phyloP scores from a whole-genome alignment of 129 eudicot genomes.

The Artemisia annua region DNA sequence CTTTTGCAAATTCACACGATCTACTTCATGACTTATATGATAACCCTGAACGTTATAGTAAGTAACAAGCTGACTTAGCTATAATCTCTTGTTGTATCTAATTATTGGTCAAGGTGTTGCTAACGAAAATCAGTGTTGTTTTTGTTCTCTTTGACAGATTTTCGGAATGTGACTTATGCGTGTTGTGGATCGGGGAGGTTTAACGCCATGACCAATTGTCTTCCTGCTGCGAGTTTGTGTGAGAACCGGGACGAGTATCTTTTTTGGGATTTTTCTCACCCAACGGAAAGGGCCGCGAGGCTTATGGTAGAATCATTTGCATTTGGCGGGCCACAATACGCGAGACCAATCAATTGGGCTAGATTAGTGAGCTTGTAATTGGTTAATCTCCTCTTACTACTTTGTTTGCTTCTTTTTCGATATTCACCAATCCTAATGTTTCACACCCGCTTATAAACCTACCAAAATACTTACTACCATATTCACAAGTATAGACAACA shows the following conservation, averaged over 20 bases:
- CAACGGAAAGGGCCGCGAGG: conserved; percentile 6
- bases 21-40: background rate
- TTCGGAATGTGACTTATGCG: conserved; percentile 20
- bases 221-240: conserved; percentile 23
- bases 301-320: conserved; percentile 12
- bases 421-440: too few species aligned
- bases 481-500: too few species aligned
- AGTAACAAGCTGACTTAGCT: background rate
- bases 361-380: conserved; percentile 25
- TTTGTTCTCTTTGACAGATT: conserved; percentile 9
- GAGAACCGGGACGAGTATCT: conserved; percentile 24
- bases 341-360: conserved; percentile 32
- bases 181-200: conserved; percentile 40
- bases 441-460: too few species aligned
- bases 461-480: too few species aligned
- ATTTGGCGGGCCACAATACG: conserved; percentile 19
- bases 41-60: conserved; percentile 17
- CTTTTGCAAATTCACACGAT: conserved; percentile 28
- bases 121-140: background rate
- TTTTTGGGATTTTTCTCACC: conserved; percentile 37
- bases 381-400: background rate
- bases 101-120: background rate
- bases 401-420: too few species aligned
- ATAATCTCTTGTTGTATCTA: background rate
- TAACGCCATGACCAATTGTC: conserved; percentile 31